Evolutionary conservation across 2,329 filamentous ascomycete genomes (phyloP), one percentile per base, ranked within the genome.

Genomic region (Pseudopithomyces chartarum): DNA sequence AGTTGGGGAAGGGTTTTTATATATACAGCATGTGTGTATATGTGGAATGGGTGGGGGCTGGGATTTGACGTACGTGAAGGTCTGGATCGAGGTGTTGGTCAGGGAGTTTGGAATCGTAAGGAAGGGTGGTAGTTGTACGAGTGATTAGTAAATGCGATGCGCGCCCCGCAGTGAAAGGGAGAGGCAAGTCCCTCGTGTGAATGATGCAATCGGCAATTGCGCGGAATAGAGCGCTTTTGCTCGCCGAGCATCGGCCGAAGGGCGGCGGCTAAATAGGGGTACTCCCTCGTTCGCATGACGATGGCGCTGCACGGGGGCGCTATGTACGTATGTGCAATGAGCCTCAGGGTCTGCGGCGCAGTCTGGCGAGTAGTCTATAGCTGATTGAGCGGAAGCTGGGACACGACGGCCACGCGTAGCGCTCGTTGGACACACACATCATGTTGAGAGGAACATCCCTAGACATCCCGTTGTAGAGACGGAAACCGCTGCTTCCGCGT

Each of bases 121-220:
- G 46, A 48, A 20, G 50, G 38, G 20, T 43, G 39, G 17, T 26
- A 44, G 40, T n/a, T 44, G 20, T 49, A 19, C 43, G 44, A 32
- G 50, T 60, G 61, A 65, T 66, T 68, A 69, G 62, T 67, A 54
- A 62, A 51, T 57, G 59, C 45, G 55, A 52, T 62, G 62, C 68
- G 66, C 66, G 65, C 70, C 68, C 68, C 69, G 63, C 69, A 66
- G 65, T 59, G 55, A 32, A n/a, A 33, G 56, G 29, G 36, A 42
- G 36, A 56, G 45, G 38, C 15, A 5, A 40, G 4, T 15, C 26
- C 26, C 26, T 29, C 44, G 52, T 58, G 47, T 43, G 53, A 56
- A 74, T 75, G 71, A 74, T 73, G 71, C 70, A 68, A 73, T 74
- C 52, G 46, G 26, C 19, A 19, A 50, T 51, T 58, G 48, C 57